A percentile compares a stretch with the other conserved stretches of the same genome.
Evolutionary conservation across 129 eudicot species (phyloP).

Genomic region (Ambrosia trifida): DNA sequence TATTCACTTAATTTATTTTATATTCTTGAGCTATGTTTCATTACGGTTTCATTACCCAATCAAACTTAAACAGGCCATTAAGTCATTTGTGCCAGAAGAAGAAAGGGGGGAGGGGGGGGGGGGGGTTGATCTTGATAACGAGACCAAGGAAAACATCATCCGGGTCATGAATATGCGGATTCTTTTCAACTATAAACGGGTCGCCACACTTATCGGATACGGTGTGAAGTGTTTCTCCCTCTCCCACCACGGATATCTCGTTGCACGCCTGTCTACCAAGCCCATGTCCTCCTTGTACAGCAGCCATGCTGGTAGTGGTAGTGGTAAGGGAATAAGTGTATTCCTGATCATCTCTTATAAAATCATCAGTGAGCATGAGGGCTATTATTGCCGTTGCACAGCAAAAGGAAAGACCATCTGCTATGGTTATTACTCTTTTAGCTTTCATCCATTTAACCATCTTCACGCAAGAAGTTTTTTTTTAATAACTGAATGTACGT

Average conservation of each 20-base stretch:
- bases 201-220: conserved; percentile 67
- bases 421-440: conserved; percentile 29
- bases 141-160: conserved; percentile 73
- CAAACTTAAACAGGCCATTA: neutral
- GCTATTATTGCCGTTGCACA: conserved; percentile 32
- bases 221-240: conserved; percentile 68
- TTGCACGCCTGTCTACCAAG: conserved; percentile 37
- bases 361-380: conserved; percentile 33
- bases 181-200: conserved; percentile 60
- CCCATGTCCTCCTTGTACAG: conserved; percentile 8
- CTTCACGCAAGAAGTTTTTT: neutral
- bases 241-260: conserved; percentile 48
- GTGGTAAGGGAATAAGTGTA: conserved; percentile 19
- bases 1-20: no score
- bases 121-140: conserved; percentile 59
- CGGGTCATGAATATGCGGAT: conserved; percentile 70
- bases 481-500: conserved; percentile 6
- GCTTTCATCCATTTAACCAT: conserved; percentile 16
- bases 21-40: no score
- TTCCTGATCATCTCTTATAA: conserved; percentile 21
- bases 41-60: no score
- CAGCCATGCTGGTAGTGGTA: no score
- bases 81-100: neutral
- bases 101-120: no score
- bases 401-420: conserved; percentile 34